Base-by-base conservation (phyloP, 257 asterid genomes). In the Lavandula angustifolia region DNA sequence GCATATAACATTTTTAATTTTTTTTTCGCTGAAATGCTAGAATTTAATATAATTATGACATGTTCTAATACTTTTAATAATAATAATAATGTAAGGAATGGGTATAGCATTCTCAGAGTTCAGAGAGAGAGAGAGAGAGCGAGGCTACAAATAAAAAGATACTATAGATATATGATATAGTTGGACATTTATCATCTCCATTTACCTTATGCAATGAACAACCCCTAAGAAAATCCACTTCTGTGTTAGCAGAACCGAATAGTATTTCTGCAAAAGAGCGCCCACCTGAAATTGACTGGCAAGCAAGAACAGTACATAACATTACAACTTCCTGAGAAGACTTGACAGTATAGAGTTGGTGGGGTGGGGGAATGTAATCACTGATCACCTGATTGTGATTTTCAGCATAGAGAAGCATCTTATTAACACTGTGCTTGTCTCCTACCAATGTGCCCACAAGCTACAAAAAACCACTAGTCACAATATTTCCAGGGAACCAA, bases 201-300 rank as follows among this genome's bases (percentile, higher is more conserved):
- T 64, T 56, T 72, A 92, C 99, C 88, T 87, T 92, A 82, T 92
- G 91, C 81, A 92, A 79, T 52, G 99, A 81, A 72, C 82, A 81
- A 70, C 97, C 97, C 71, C 92, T 84, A 62, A 78, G 82, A 66
- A 84, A 70, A 35, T 85, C 70, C 75, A 79, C 86, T 64, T 85
- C 79, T 29, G 83, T 72, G 73, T 70, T 66, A 59, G 88, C 83
- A 33, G 89, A 78, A 73, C 97, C 97, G 56, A 92, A 74, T 69
- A 92, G 82, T 73, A 92, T 81, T 74, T 92, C 99, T 44, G 99
- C 97, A 50, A 87, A 83, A 57, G 99, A 92, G 48, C 79, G 81
- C 9, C 96, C 96, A 61, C 97, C 96, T 49, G 95, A 82, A 76
- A 92, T 92, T 75, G 99, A 89, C 99, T 92, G 84, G 62, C 63